These are phyloP conservation scores for Lagenaria siceraria DNA, from an alignment of 306 rosid species.

Conservation along the genomic window DNA sequence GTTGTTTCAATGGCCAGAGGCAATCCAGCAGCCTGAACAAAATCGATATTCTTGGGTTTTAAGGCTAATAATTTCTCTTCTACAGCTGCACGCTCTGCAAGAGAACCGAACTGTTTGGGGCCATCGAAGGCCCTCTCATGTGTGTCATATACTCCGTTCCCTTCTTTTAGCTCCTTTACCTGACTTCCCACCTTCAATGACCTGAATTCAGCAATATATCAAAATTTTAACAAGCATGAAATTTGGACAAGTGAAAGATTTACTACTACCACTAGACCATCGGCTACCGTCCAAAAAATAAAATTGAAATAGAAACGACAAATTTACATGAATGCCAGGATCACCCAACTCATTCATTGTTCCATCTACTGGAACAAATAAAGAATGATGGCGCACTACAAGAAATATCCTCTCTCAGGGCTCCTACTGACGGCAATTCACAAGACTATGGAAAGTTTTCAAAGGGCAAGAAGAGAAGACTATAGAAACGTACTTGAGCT, in stretches of 20 bases:
- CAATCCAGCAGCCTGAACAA: slow-evolving; percentile 68
- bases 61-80: slow-evolving; percentile 70
- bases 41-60: slow-evolving; percentile 68
- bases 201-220: too few relatives aligned
- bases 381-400: too few relatives aligned
- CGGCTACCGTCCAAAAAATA: slow-evolving; percentile 16
- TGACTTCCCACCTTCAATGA: slow-evolving; percentile 50
- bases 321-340: slow-evolving; percentile 46
- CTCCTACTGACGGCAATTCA: too few relatives aligned
- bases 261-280: not conserved
- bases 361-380: not conserved
- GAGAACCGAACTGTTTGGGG: slow-evolving; percentile 75
- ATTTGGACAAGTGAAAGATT: not conserved
- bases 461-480: too few relatives aligned
- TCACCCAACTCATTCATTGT: slow-evolving; percentile 11
- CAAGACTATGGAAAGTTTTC: too few relatives aligned
- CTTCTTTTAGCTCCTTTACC: slow-evolving; percentile 67
- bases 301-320: slow-evolving; percentile 21
- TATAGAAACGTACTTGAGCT: too few relatives aligned
- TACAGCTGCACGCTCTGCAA: slow-evolving; percentile 86
- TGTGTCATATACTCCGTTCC: slow-evolving; percentile 79
- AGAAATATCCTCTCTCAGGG: too few relatives aligned
- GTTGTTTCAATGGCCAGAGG: slow-evolving; percentile 95
- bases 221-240: not conserved
- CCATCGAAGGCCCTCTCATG: slow-evolving; percentile 83